Evolutionary conservation across 2,329 filamentous ascomycete genomes (phyloP).

Genomic region (Plenodomus biglobosus): DNA sequence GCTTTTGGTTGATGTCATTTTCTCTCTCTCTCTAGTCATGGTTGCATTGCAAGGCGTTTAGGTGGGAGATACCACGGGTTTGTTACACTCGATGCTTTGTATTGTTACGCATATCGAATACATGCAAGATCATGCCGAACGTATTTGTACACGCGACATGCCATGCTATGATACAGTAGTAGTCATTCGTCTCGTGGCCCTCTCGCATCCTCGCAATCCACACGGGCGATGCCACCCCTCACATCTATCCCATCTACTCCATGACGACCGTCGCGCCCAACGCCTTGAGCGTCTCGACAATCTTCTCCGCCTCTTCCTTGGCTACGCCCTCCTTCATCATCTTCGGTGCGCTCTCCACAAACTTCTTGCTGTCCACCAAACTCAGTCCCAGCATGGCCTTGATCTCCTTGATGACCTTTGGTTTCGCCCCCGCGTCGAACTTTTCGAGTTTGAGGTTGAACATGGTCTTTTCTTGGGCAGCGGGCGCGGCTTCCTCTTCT

Average conservation of each 20-base stretch:
- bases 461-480: slow-evolving; percentile 88
- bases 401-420: slow-evolving; percentile 99
- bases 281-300: slow-evolving; percentile 90
- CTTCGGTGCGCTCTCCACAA: slow-evolving; percentile 97
- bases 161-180: slow-evolving; percentile 40
- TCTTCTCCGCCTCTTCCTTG: slow-evolving; percentile 99
- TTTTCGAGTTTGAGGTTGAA: slow-evolving; percentile 94
- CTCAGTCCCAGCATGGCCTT: slow-evolving; percentile 93
- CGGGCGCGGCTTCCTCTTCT: slow-evolving; percentile 85
- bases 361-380: slow-evolving; percentile 99
- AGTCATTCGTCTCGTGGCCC: slow-evolving; percentile 1
- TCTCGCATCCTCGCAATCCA: neutral
- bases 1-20: slow-evolving; percentile 37
- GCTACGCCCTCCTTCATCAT: slow-evolving; percentile 98
- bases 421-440: slow-evolving; percentile 86
- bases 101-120: slow-evolving; percentile 29
- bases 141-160: slow-evolving; percentile 44
- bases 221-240: neutral
- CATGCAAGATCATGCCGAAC: slow-evolving; percentile 36
- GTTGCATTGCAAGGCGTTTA: slow-evolving; percentile 34
- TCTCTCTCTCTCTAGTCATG: neutral
- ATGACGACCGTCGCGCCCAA: slow-evolving; percentile 86
- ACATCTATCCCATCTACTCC: slow-evolving; percentile 65
- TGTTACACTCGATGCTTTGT: slow-evolving; percentile 18
- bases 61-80: slow-evolving; percentile 35